Conservation (phyloP, 305 asterid genomes). For the Solanum hybrid region DNA sequence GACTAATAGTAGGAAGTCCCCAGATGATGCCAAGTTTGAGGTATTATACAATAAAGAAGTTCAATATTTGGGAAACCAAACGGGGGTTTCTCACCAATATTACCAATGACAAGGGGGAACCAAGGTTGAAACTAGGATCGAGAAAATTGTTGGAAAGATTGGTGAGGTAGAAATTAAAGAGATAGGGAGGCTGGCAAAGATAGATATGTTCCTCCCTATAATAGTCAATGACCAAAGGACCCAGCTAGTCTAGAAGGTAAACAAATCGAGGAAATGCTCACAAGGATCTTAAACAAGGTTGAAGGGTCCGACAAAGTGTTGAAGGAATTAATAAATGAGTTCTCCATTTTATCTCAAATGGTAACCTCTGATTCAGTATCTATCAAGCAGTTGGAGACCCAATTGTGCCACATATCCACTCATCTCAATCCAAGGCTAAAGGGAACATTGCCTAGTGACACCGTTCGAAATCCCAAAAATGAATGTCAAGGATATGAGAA, state of each 20-base stretch:
- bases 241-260: too few relatives aligned
- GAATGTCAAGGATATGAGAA: too few relatives aligned
- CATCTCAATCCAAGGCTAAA: neutral
- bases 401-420: neutral
- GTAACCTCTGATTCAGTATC: too few relatives aligned
- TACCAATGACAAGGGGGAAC: neutral
- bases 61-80: too few relatives aligned
- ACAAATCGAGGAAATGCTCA: too few relatives aligned
- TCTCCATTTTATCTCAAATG: too few relatives aligned
- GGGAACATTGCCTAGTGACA: neutral
- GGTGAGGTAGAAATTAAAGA: neutral
- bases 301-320: too few relatives aligned
- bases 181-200: neutral
- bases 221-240: too few relatives aligned
- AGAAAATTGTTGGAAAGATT: neutral
- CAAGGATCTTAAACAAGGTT: too few relatives aligned
- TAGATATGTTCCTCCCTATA: too few relatives aligned
- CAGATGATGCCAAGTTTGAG: neutral
- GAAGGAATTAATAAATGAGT: too few relatives aligned
- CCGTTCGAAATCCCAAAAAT: neutral
- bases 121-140: neutral
- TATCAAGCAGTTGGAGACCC: neutral
- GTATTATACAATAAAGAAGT: neutral
- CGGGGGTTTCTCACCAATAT: neutral
- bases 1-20: neutral